phyloP scores from a whole-genome alignment of 495 filamentous ascomycete species.

The Penicillium macrosclerotiorum region DNA sequence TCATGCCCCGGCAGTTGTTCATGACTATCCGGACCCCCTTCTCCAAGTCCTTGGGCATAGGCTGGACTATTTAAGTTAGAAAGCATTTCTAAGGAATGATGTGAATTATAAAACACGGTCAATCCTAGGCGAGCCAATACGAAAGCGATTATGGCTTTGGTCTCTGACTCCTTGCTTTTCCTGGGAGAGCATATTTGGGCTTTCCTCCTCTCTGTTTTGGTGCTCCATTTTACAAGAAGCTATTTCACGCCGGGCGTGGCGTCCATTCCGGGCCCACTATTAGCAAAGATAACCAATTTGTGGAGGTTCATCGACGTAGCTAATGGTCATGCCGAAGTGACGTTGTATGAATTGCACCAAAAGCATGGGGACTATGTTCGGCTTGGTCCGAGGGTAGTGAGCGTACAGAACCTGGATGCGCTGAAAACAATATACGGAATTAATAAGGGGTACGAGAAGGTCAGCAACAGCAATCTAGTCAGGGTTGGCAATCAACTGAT shows the following conservation, averaged over 20 bases:
- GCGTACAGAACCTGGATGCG: conserved; percentile 42
- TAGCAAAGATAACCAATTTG: conserved; percentile 15
- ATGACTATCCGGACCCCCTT: no score
- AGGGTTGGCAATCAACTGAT: not conserved
- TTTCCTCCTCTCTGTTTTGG: not conserved
- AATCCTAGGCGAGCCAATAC: not conserved
- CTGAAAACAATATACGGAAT: conserved; percentile 27
- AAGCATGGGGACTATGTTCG: conserved; percentile 56
- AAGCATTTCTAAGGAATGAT: no score
- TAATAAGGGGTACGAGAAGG: conserved; percentile 18
- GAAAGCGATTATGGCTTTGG: conserved; percentile 1
- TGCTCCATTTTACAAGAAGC: conserved; percentile 11
- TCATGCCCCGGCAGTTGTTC: not conserved
- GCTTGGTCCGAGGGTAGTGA: conserved; percentile 57
- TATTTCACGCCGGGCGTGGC: conserved; percentile 14
- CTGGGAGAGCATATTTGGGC: not conserved
- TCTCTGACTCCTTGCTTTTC: conserved; percentile 8
- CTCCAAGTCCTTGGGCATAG: no score
- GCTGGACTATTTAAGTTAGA: no score
- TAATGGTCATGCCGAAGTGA: conserved; percentile 25
- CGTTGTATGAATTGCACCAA: conserved; percentile 40
- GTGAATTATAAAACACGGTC: no score
- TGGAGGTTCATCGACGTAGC: conserved; percentile 18
- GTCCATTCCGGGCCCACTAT: conserved; percentile 12
- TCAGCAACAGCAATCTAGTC: no score